These are phyloP conservation scores for Chrysoporthe austroafricana DNA, from an alignment of 2,329 filamentous ascomycete genomes.

Conservation along the genomic window DNA sequence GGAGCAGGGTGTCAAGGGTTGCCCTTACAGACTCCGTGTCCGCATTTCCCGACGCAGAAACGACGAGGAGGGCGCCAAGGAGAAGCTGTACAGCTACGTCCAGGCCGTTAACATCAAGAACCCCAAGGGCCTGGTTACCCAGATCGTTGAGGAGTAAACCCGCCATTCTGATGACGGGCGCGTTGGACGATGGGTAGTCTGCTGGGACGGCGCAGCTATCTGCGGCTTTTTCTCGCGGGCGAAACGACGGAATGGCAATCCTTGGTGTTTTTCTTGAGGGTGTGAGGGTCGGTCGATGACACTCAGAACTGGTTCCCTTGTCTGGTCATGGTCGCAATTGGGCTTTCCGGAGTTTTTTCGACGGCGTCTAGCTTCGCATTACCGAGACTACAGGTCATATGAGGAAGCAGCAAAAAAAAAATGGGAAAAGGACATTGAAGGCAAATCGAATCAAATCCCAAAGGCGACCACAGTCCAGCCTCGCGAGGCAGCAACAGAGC, in stretches of 20 bases:
- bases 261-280: slow-evolving; percentile 24
- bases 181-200: slow-evolving; percentile 29
- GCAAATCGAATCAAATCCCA: slow-evolving; percentile 10
- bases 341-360: slow-evolving; percentile 47
- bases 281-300: slow-evolving; percentile 32
- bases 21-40: slow-evolving; percentile 94
- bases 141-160: slow-evolving; percentile 72
- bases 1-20: slow-evolving; percentile 98
- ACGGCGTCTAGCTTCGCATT: slow-evolving; percentile 49
- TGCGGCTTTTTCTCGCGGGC: slow-evolving; percentile 6
- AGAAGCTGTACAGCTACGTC: slow-evolving; percentile 99
- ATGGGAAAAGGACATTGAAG: slow-evolving; percentile 28
- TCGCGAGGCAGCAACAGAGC: not conserved
- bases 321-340: slow-evolving; percentile 48
- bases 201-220: slow-evolving; percentile 3
- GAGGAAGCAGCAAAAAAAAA: slow-evolving; percentile 29
- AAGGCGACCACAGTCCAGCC: not conserved
- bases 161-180: slow-evolving; percentile 23
- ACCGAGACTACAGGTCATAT: slow-evolving; percentile 43
- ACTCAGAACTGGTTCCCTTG: slow-evolving; percentile 32
- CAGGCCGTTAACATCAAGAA: slow-evolving; percentile 99
- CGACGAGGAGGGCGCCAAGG: slow-evolving; percentile 99
- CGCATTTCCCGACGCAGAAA: slow-evolving; percentile 99
- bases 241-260: slow-evolving; percentile 17
- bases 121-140: slow-evolving; percentile 94